Base-by-base conservation (phyloP, 2,329 filamentous ascomycete species). In the Nigrospora sphaerica region DNA sequence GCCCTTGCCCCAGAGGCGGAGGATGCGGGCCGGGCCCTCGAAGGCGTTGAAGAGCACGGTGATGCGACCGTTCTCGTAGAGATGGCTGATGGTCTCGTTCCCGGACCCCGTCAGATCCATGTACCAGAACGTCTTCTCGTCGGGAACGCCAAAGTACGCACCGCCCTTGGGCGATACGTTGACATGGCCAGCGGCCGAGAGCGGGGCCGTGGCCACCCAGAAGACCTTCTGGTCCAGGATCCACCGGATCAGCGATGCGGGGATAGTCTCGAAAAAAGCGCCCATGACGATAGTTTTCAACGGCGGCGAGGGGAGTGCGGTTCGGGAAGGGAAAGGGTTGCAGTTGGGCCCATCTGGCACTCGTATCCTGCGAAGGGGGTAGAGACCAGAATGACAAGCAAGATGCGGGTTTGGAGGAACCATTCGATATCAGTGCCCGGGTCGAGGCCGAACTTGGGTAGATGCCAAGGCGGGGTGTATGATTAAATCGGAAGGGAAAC, bases 101-200 rank as follows among this genome's bases (percentile, higher is more conserved):
- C 86, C 86, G 32, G 82, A 86, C 31, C 86, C 87, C 2, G 83
- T 88, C 49, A 82, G 77, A 59, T 91, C 86, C 46, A 89, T 72
- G 59, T 90, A 91, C 61, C 63, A 68, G 44, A 69, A 68, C 2
- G 58, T 64, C 28, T 51, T 55, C 4, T 52, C 50, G 46, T 63
- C 49, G 6, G 63, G 52, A 6, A 67, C 36, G 6, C 66, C 64
- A 35, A 68, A 68, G 42, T 57, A 59, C 0, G 79, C 70, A 18
- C 84, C 73, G 42, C 86, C 86, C 64, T 91, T 89, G 42, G 87
- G 85, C 0, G 85, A 90, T 46, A 89, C 68, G 57, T 91, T 91
- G 69, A 91, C 72, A 67, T 91, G 86, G 3, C 65, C 66, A 2
- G 69, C 65, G 17, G 78, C 82, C n/a, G 74, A 73, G 23, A 81